Evolutionary conservation across 2,329 filamentous ascomycete genomes (phyloP), one percentile per base, ranked within the genome.

Genomic region (Hymenoscyphus salicellus): DNA sequence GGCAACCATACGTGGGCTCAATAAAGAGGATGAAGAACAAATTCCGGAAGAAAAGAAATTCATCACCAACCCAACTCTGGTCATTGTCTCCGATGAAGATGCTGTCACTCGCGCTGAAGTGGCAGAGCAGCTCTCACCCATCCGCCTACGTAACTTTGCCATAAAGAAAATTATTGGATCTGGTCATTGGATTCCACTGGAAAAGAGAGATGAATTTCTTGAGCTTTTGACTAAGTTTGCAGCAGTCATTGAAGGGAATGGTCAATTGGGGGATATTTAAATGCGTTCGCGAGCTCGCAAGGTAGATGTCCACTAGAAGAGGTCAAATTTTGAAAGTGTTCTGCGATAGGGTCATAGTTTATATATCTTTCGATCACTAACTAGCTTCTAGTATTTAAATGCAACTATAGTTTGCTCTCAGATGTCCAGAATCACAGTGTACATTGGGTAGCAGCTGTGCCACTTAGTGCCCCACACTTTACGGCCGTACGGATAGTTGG

Each of bases 151-250:
- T 30, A 49, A 55, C 30, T 38, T 61, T 61, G 33, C 26, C 4
- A 58, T 58, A 23, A 58, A 58, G 32, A 58, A 55, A 20, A 4
- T 61, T 26, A 30, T 23, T 38, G 60, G 36, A 55, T 55, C 46
- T 38, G 46, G 60, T 30, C 60, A 61, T 28, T 61, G 46, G 60
- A 23, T 55, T n/a, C 46, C 16, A 33, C 3, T 61, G n/a, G 46
- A 61, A 33, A 20, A 33, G 20, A 55, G 20, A n/a, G 46, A 61
- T 14, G 32, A 61, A 28, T n/a, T 36, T 38, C 20, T 14, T 30
- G 43, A 55, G 5, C 11, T 55, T 7, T 41, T 55, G 23, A 49
- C 28, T 16, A 33, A 61, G 20, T 61, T 61, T 32, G 60, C 58
- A 14, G 32, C 5, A 43, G 33, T 26, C 16, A 20, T 41, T 8